Conservation (phyloP, 306 rosid species). For the Bauhinia variegata region DNA sequence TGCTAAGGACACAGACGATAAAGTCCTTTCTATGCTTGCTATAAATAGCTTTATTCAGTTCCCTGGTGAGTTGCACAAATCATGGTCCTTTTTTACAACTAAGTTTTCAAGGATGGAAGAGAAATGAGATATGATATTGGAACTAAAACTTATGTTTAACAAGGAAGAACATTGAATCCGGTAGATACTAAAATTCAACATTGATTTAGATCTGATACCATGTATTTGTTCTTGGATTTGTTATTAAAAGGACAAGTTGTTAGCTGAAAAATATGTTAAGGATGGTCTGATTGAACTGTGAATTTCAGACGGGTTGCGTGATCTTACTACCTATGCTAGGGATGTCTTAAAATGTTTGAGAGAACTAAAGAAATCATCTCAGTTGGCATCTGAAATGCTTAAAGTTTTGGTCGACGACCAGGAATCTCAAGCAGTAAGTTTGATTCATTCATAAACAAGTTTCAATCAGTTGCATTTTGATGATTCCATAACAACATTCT, state of each 20-base stretch:
- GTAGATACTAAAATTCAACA: constrained; percentile 6
- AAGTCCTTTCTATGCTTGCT: constrained; percentile 83
- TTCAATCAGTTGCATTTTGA: constrained; percentile 14
- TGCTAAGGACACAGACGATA: constrained; percentile 66
- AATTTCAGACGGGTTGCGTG: constrained; percentile 73
- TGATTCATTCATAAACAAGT: constrained; percentile 26
- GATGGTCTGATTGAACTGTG: constrained; percentile 19
- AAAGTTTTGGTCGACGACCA: constrained; percentile 62
- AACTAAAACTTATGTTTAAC: neutral
- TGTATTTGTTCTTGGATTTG: constrained; percentile 12
- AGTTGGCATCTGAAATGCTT: constrained; percentile 73
- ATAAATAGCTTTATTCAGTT: constrained; percentile 69
- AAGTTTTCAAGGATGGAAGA: neutral
- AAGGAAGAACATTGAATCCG: constrained; percentile 15
- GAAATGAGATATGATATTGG: too few species aligned
- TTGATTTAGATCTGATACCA: constrained; percentile 21
- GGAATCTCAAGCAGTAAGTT: constrained; percentile 72
- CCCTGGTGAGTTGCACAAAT: constrained; percentile 58
- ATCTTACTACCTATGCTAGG: constrained; percentile 58
- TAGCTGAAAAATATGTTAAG: too few species aligned
- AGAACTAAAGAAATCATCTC: constrained; percentile 78
- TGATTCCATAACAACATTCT: too few species aligned
- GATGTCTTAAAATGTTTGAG: constrained; percentile 69
- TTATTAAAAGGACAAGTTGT: neutral
- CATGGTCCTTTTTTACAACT: constrained; percentile 5